Evolutionary conservation across 2,329 filamentous ascomycete genomes (phyloP).

Genomic region (Lasiodiplodia sp.): DNA sequence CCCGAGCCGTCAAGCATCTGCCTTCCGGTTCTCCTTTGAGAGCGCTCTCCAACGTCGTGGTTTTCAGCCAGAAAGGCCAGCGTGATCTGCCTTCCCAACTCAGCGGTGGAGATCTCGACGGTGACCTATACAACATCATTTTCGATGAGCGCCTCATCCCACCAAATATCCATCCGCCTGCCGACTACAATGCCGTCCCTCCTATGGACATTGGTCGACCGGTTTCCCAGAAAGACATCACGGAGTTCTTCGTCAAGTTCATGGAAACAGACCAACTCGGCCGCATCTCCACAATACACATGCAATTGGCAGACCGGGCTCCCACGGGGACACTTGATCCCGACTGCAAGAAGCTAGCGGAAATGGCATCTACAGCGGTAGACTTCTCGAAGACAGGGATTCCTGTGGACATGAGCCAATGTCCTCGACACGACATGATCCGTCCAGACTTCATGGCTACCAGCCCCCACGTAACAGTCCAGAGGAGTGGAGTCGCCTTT

Average conservation of each 20-base stretch:
- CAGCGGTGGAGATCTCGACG: constrained; percentile 83
- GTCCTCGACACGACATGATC: constrained; percentile 33
- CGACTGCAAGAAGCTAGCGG: constrained; percentile 48
- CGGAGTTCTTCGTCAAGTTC: constrained; percentile 74
- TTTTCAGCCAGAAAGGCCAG: constrained; percentile 74
- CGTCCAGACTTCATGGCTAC: constrained; percentile 64
- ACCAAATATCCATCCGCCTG: constrained; percentile 58
- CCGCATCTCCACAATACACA: constrained; percentile 50
- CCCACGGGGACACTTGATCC: constrained; percentile 40
- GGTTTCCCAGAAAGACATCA: constrained; percentile 72
- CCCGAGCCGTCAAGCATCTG: constrained; percentile 61
- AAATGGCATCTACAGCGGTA: constrained; percentile 48
- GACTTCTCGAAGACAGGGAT: constrained; percentile 66
- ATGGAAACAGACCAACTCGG: constrained; percentile 53
- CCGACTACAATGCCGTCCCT: constrained; percentile 70
- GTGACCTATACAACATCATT: constrained; percentile 82
- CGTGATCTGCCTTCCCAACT: constrained; percentile 81
- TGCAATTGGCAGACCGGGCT: constrained; percentile 50
- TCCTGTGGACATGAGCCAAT: constrained; percentile 39
- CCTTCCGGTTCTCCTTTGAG: constrained; percentile 68
- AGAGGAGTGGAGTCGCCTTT: constrained; percentile 36
- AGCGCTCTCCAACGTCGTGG: constrained; percentile 73
- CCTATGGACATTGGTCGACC: constrained; percentile 66
- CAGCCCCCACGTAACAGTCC: constrained; percentile 53
- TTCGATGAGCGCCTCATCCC: constrained; percentile 67